Evolutionary conservation across 495 filamentous ascomycete genomes (phyloP).

Genomic region (Haplographium delicatum): DNA sequence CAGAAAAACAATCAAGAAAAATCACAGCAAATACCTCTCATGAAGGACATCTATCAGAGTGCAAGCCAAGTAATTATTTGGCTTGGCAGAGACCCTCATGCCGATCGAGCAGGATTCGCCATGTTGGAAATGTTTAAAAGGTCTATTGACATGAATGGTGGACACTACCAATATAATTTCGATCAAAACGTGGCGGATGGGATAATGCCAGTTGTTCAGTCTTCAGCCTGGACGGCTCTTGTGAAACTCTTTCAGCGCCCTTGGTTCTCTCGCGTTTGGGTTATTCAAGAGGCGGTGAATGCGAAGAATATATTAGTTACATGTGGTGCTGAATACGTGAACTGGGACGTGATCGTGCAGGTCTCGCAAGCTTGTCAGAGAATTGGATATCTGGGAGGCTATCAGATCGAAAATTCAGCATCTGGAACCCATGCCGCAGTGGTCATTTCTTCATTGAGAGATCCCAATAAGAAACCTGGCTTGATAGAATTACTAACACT

Average conservation of each 20-base stretch:
- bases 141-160: not conserved
- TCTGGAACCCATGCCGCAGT: not conserved
- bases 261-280: slow-evolving; percentile 5
- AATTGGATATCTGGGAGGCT: not conserved
- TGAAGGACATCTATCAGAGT: not conserved
- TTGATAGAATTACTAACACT: not conserved
- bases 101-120: not conserved
- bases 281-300: slow-evolving; percentile 6
- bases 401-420: not conserved
- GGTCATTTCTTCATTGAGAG: not conserved
- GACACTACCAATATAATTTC: not conserved
- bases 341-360: not conserved
- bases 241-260: not conserved
- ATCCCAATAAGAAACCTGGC: not conserved
- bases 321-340: not conserved
- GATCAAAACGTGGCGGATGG: not conserved
- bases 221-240: not conserved
- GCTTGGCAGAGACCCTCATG: not conserved
- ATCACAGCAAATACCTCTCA: not conserved
- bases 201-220: not conserved
- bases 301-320: not conserved
- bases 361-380: not conserved
- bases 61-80: not conserved
- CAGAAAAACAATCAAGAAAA: not conserved
- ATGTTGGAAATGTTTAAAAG: not conserved